phyloP scores from a whole-genome alignment of 2,329 filamentous ascomycete species.

The Pseudocercospora eumusae region DNA sequence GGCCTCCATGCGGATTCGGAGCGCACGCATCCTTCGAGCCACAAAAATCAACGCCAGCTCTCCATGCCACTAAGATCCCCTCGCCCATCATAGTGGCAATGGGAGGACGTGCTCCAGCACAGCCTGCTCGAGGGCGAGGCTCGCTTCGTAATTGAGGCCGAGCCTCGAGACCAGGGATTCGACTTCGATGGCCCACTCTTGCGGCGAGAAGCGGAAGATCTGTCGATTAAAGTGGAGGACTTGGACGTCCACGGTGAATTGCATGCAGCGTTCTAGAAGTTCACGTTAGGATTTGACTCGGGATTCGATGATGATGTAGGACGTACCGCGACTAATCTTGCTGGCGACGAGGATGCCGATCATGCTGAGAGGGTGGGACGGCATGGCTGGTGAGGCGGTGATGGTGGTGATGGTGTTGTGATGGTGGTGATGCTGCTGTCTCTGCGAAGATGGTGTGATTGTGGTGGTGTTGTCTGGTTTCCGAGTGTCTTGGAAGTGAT shows the following conservation, averaged over 20 bases:
- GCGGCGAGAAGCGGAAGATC: background rate
- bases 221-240: background rate
- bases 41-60: background rate
- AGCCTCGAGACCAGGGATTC: background rate
- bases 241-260: background rate
- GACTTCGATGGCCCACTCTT: background rate
- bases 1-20: background rate
- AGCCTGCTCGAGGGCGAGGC: background rate
- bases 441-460: too few relatives aligned
- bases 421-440: too few relatives aligned
- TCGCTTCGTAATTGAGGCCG: background rate
- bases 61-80: too few relatives aligned
- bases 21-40: background rate
- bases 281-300: background rate
- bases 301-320: background rate
- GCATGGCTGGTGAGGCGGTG: too few relatives aligned
- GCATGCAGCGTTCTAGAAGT: background rate
- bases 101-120: background rate
- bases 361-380: background rate
- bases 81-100: background rate
- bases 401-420: too few relatives aligned
- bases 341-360: background rate
- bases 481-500: too few relatives aligned
- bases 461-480: too few relatives aligned
- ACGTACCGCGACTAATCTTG: background rate